Evolutionary conservation across 208 protist genomes (phyloP).

Genomic region (Trypanosoma rangeli): DNA sequence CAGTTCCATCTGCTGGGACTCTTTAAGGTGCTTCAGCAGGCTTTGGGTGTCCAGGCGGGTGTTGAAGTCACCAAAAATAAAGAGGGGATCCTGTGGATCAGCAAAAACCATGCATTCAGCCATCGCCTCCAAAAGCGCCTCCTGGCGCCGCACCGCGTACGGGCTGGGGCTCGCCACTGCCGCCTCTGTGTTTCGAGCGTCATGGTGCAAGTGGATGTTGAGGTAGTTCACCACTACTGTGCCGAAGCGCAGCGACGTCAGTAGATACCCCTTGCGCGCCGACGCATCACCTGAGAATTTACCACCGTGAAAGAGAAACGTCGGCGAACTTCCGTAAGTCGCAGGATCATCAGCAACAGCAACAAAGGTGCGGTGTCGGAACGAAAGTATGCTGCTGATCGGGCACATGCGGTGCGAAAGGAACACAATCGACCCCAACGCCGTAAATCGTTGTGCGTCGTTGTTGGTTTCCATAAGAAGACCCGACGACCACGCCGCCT

Average conservation of each 20-base stretch:
- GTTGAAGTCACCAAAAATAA: constrained; percentile 84
- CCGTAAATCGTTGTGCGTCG: constrained; percentile 50
- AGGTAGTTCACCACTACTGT: constrained; percentile 59
- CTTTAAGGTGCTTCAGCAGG: constrained; percentile 39
- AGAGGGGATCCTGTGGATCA: constrained; percentile 58
- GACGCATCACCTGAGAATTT: constrained; percentile 59
- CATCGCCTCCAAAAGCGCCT: constrained; percentile 60
- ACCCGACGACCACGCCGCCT: constrained; percentile 75
- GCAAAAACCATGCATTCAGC: constrained; percentile 53
- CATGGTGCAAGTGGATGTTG: constrained; percentile 79
- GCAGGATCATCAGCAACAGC: constrained; percentile 68
- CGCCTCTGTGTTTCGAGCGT: constrained; percentile 58
- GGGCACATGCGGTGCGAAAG: constrained; percentile 69
- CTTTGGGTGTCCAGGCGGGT: constrained; percentile 51
- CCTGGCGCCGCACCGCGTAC: constrained; percentile 48
- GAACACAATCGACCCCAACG: constrained; percentile 69
- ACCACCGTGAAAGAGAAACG: constrained; percentile 51
- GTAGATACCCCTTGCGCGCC: constrained; percentile 74
- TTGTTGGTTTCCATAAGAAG: constrained; percentile 64
- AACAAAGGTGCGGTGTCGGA: constrained; percentile 82
- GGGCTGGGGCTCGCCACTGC: constrained; percentile 41
- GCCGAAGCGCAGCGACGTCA: constrained; percentile 74
- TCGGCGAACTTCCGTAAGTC: constrained; percentile 60
- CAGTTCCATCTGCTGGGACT: constrained; percentile 37
- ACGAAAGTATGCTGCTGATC: constrained; percentile 70